Evolutionary conservation across 148 eudicot species (phyloP).

Genomic region (Camellia granthamiana): DNA sequence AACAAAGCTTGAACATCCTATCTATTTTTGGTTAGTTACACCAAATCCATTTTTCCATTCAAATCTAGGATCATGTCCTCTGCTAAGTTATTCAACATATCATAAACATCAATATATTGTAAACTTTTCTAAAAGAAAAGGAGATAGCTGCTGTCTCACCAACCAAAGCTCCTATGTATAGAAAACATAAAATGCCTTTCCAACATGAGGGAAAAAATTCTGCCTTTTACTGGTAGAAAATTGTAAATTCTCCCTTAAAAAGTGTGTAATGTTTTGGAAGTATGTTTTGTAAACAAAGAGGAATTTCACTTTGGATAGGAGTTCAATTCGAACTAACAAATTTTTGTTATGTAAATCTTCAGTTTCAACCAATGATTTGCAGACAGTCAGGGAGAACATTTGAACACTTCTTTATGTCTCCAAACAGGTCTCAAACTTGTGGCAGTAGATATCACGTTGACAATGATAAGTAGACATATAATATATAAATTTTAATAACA

Average conservation of each 20-base stretch:
- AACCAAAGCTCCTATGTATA: background rate
- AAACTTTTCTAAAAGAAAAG: background rate
- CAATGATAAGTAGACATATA: background rate
- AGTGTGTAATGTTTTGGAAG: too few species aligned
- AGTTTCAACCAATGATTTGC: too few species aligned
- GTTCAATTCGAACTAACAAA: too few species aligned
- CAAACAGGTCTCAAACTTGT: background rate
- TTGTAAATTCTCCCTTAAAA: too few species aligned
- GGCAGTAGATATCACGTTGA: background rate
- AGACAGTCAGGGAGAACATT: background rate
- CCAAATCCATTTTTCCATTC: background rate
- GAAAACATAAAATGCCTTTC: too few species aligned
- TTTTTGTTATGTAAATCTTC: too few species aligned
- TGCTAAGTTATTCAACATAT: background rate
- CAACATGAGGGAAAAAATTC: too few species aligned
- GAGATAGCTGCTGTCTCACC: background rate
- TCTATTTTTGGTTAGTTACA: background rate
- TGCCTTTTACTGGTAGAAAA: too few species aligned
- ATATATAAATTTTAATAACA: too few species aligned
- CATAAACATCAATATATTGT: background rate
- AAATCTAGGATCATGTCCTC: background rate
- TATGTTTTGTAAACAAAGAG: too few species aligned
- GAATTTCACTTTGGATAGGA: too few species aligned
- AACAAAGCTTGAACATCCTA: background rate
- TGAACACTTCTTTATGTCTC: background rate